A percentile compares a stretch with the other conserved stretches of the same genome.
Evolutionary conservation across 116 monocot species (phyloP).

Genomic region (Phalaenopsis hybrid): DNA sequence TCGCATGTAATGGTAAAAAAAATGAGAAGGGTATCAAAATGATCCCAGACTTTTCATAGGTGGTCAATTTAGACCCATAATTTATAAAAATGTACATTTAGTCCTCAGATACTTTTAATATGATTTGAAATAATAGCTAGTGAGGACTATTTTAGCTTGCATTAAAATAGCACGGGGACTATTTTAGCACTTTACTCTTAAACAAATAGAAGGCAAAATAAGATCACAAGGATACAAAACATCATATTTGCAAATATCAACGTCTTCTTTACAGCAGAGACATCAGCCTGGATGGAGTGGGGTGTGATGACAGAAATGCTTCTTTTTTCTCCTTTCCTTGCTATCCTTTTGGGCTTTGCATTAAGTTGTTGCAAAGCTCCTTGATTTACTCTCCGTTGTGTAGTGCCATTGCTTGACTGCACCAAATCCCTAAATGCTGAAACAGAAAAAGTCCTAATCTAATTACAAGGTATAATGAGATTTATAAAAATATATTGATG

Average conservation of each 20-base stretch:
- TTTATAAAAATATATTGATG: background rate
- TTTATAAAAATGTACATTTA: background rate
- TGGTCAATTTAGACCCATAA: too few relatives aligned
- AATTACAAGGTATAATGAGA: background rate
- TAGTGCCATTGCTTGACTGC: conserved; percentile 79
- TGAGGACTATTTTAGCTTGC: too few relatives aligned
- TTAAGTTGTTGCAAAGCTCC: conserved; percentile 27
- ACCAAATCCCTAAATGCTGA: conserved; percentile 90
- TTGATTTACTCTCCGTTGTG: conserved; percentile 40
- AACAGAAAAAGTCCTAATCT: conserved; percentile 3
- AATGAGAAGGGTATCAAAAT: too few relatives aligned
- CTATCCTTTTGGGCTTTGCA: conserved; percentile 20
- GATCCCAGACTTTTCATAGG: too few relatives aligned
- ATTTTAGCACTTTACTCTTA: too few relatives aligned
- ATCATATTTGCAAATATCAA: conserved; percentile 75
- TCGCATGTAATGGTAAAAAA: conserved; percentile 4
- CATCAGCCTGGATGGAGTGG: conserved; percentile 72
- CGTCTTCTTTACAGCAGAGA: conserved; percentile 63
- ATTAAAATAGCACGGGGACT: too few relatives aligned
- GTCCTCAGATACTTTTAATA: too few relatives aligned
- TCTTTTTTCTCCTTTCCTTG: conserved; percentile 46
- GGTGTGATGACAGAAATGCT: conserved; percentile 50
- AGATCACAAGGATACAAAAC: conserved; percentile 75
- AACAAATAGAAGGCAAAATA: too few relatives aligned
- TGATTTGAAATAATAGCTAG: too few relatives aligned